Evolutionary conservation across 1,284 basidiomycete species (phyloP).

Genomic region (Ganoderma boninense): DNA sequence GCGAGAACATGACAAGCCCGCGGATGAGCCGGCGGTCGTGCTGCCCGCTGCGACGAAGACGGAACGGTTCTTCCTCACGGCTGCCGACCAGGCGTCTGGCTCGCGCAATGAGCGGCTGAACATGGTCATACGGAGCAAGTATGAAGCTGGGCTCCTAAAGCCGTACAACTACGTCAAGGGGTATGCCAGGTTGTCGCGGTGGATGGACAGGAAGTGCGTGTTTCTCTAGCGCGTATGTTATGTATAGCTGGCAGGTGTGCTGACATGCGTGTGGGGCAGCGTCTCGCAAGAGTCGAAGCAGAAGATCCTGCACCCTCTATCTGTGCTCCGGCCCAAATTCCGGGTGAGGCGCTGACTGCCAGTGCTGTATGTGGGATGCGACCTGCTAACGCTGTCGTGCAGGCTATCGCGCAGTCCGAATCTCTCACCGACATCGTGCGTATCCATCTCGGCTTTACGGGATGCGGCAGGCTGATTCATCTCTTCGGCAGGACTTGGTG

Average conservation of each 20-base stretch:
- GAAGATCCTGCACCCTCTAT: conserved; percentile 89
- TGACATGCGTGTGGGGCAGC: conserved; percentile 46
- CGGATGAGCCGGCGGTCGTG: conserved; percentile 48
- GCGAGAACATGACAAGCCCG: conserved; percentile 33
- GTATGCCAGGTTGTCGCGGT: conserved; percentile 87
- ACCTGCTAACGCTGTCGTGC: conserved; percentile 17
- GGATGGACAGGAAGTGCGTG: conserved; percentile 93
- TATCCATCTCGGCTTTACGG: conserved; percentile 14
- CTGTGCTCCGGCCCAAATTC: conserved; percentile 93
- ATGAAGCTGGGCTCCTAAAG: conserved; percentile 93
- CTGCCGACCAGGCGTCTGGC: conserved; percentile 94
- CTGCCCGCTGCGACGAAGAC: conserved; percentile 78
- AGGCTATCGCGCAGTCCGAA: conserved; percentile 83
- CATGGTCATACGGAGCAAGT: conserved; percentile 95
- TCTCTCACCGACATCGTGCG: conserved; percentile 86
- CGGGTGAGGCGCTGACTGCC: conserved; percentile 57
- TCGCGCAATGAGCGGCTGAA: conserved; percentile 91
- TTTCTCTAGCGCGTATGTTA: not conserved
- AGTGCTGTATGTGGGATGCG: conserved; percentile 15
- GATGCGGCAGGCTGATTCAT: conserved; percentile 18
- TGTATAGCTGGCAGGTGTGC: not conserved
- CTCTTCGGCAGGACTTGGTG: conserved; percentile 78
- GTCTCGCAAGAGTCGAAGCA: conserved; percentile 91
- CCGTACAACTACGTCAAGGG: conserved; percentile 98
- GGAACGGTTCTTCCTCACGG: conserved; percentile 92